Base-by-base conservation (phyloP, 2,329 filamentous ascomycete genomes). In the Amphichorda felina region DNA sequence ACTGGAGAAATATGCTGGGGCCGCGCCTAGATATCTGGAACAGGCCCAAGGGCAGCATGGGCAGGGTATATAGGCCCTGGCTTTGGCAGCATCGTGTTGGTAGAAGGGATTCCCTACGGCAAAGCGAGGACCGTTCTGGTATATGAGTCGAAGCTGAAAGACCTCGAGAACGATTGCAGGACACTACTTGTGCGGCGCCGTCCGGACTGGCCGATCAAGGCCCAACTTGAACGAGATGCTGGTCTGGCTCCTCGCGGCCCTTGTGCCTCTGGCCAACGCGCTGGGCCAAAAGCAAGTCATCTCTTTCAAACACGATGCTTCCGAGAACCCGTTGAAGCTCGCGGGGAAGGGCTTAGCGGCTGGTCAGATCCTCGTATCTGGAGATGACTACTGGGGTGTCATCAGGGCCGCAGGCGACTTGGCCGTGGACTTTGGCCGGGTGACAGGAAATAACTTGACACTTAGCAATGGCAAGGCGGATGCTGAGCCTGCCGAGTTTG, bases 381-480 rank as follows among this genome's bases (percentile, higher is more conserved):
- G 53, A 15, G 58, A 70, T 37, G 79, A 83, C 40, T 80, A 72
- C 61, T 78, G 74, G 57, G 79, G 77, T 38, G 79, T 83, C 1
- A 64, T 82, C 36, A 69, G 79, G 18, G 77, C 75, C 5, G 79
- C 76, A 1, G 64, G 75, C 27, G 79, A 85, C 51, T 64, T 85
- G 8, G 75, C 77, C 0, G 48, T 63, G 4, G 80, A 85, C 51
- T 81, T 85, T 56, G 78, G 78, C 13, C 70, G 75, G n/a, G 77
- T 83, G 4, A 82, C 77, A 0, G 77, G 78, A 8, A 66, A 57
- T 18, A 80, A 81, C 51, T 70, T 77, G 38, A 72, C 74, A 1
- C 57, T 75, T 4, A 68, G 68, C 45, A 72, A 72, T 21, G 66
- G 64, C 10, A 47, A 57, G 38, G 44, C 39, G 4, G 51, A 46